Evolutionary conservation across 192 early-diverging fungal genomes (phyloP), one percentile per base, ranked within the genome.

Genomic region (Coemansia sp.): DNA sequence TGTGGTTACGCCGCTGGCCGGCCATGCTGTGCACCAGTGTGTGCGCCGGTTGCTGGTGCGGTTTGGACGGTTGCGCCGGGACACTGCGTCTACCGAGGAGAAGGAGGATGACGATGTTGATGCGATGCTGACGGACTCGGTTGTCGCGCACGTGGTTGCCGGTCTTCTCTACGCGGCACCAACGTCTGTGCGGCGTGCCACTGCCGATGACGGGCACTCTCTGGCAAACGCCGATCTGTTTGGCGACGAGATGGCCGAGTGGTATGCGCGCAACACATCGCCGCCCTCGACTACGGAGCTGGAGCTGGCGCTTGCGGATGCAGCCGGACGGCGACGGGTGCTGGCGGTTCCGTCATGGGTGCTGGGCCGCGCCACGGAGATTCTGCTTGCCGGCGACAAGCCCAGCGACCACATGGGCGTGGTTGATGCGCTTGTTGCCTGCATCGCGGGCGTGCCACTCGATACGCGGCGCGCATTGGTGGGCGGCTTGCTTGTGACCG

Each of bases 321-420:
- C 7, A 14, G 9, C 20, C 25, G 51, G 20, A 63, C 20, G 72
- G 72, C 51, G 41, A 4, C 32, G 32, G 32, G 32, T 58, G 7
- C 46, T 82, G 45, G 2, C 17, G n/a, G 72, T 97, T 5, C 95
- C 95, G 17, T 88, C 90, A 0, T 97, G 95, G 95, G 84, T 97
- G 6, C 86, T 93, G 2, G 93, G 92, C 64, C 86, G 92, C 22
- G 88, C 91, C 0, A 84, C 85, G 5, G 95, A 96, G 62, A 86
- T 92, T 0, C 70, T 95, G 46, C 91, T 95, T 74, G 86, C 88
- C 38, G 92, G 92, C 5, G 91, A 93, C 70, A 86, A 70, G 41
- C 71, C 85, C 2, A 43, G 86, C 55, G 88, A 93, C 68, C 84
- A 85, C 13, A 56, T 71, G 16, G 88, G 88, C 41, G 45, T 95